Evolutionary conservation across 2,329 filamentous ascomycete species (phyloP).

Genomic region (Cladophialophora bantiana): DNA sequence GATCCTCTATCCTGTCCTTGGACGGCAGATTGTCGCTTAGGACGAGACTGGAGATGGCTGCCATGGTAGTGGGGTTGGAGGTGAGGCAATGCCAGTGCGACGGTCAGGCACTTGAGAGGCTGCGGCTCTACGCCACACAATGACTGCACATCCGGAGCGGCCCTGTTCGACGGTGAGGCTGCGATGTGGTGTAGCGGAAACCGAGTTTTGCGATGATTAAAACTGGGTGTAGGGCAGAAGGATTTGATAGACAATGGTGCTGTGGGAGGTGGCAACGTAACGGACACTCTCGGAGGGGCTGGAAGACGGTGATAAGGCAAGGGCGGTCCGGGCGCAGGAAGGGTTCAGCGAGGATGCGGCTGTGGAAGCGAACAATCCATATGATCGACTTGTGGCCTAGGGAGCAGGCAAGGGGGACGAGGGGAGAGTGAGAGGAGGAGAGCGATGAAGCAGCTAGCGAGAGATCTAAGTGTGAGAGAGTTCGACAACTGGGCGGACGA

Average conservation of each 20-base stretch:
- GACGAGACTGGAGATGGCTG: constrained; percentile 38
- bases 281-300: constrained; percentile 33
- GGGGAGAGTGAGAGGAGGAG: constrained; percentile 14
- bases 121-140: constrained; percentile 35
- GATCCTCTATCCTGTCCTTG: constrained; percentile 32
- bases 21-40: constrained; percentile 31
- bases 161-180: constrained; percentile 10
- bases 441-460: constrained; percentile 13
- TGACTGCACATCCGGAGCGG: constrained; percentile 31
- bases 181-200: constrained; percentile 13
- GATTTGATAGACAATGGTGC: constrained; percentile 9
- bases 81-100: constrained; percentile 26
- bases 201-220: not conserved
- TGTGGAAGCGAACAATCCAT: constrained; percentile 29
- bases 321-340: constrained; percentile 27
- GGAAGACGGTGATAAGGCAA: constrained; percentile 31
- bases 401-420: constrained; percentile 13
- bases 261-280: constrained; percentile 27
- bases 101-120: constrained; percentile 17
- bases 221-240: constrained; percentile 2
- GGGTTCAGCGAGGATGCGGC: constrained; percentile 26
- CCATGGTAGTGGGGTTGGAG: constrained; percentile 24
- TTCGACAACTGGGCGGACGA: not conserved
- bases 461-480: constrained; percentile 11
- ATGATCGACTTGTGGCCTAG: constrained; percentile 18